Percentiles rank a stretch among this genome's conserved stretches.
Evolutionary conservation across 2,329 filamentous ascomycete genomes (phyloP).

Genomic region (Colletotrichum magnum): DNA sequence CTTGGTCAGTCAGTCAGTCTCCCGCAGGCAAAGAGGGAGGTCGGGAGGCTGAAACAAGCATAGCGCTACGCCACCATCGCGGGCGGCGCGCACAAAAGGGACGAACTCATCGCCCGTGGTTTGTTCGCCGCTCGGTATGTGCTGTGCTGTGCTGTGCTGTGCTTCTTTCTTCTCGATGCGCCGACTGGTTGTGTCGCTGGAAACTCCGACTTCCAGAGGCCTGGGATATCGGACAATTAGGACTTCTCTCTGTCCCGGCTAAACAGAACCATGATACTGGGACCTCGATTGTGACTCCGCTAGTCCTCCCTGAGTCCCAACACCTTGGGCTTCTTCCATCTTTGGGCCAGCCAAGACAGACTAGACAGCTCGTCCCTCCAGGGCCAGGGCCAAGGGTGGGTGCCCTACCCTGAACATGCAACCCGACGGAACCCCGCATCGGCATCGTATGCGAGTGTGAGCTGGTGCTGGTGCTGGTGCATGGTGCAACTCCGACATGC

Average conservation of each 20-base stretch:
- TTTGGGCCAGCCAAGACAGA: slow-evolving; percentile 29
- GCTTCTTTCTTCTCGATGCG: background rate
- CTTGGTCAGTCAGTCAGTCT: background rate
- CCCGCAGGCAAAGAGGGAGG: background rate
- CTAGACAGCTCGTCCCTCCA: background rate
- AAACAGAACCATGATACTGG: slow-evolving; percentile 34
- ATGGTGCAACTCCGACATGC: background rate
- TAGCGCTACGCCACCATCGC: slow-evolving; percentile 24
- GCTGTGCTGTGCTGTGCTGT: background rate
- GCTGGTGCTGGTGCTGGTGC: background rate
- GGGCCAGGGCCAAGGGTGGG: slow-evolving; percentile 4
- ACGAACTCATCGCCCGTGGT: slow-evolving; percentile 17
- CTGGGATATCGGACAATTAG: background rate
- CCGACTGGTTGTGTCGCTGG: slow-evolving; percentile 10
- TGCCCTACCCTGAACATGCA: too few relatives aligned
- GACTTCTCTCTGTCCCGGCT: background rate
- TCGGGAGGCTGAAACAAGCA: slow-evolving; percentile 33
- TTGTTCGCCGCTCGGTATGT: background rate
- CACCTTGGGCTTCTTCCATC: slow-evolving; percentile 17
- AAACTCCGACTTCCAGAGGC: slow-evolving; percentile 1
- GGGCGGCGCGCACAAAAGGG: slow-evolving; percentile 17
- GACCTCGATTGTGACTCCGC: slow-evolving; percentile 2
- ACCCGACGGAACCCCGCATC: slow-evolving; percentile 24
- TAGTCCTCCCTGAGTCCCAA: background rate
- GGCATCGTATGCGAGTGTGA: background rate